Percentiles rank a stretch among this genome's conserved stretches.
phyloP scores from a whole-genome alignment of 345 rosid species.

The Citrus australasica region DNA sequence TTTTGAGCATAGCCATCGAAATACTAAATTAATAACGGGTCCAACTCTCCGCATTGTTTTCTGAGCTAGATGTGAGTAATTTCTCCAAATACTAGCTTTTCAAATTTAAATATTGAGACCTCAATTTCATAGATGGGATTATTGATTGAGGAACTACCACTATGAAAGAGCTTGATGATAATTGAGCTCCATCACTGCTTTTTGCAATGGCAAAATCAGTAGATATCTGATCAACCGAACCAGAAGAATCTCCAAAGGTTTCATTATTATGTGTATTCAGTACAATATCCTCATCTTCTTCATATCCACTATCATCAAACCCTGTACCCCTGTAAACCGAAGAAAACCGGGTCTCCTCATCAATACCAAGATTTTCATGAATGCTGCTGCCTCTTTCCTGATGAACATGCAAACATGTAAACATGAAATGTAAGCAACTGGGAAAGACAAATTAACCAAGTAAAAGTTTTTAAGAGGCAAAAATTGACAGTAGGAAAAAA shows the following conservation, averaged over 20 bases:
- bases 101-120: neutral
- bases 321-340: constrained; percentile 58
- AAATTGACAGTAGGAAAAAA: constrained; percentile 17
- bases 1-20: neutral
- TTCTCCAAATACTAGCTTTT: neutral
- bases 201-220: constrained; percentile 41
- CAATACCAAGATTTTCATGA: constrained; percentile 53
- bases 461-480: constrained; percentile 4
- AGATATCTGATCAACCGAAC: constrained; percentile 33
- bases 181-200: constrained; percentile 35
- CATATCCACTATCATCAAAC: constrained; percentile 75
- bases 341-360: constrained; percentile 84
- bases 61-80: neutral
- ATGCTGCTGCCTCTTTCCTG: constrained; percentile 87
- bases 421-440: neutral
- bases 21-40: neutral
- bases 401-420: constrained; percentile 18
- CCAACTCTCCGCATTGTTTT: neutral
- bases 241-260: constrained; percentile 57
- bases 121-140: neutral
- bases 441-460: constrained; percentile 1
- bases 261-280: constrained; percentile 54
- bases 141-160: constrained; percentile 32
- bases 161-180: constrained; percentile 39
- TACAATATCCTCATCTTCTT: constrained; percentile 58